Conservation (phyloP, 129 eudicot species). For the Artemisia tridentata region DNA sequence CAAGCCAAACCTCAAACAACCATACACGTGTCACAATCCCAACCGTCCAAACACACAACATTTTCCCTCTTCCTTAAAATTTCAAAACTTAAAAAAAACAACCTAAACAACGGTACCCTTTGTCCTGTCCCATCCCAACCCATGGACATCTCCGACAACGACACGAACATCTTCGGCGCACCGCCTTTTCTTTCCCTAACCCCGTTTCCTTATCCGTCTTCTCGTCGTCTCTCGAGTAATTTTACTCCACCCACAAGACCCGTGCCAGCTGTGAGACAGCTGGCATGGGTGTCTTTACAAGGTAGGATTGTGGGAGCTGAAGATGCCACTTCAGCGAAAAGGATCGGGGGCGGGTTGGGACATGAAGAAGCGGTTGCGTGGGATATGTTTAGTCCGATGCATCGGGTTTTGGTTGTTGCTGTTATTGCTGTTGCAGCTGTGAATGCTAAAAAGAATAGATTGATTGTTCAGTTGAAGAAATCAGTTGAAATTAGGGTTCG, state of each 20-base stretch:
- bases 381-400: conserved; percentile 85
- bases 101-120: not conserved
- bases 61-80: conserved; percentile 10
- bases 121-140: not conserved
- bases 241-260: conserved; percentile 64
- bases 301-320: conserved; percentile 78
- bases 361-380: conserved; percentile 54
- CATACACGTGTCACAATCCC: conserved; percentile 14
- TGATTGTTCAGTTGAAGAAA: conserved; percentile 46
- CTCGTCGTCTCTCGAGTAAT: conserved; percentile 75
- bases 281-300: conserved; percentile 79
- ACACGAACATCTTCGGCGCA: conserved; percentile 26
- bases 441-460: conserved; percentile 47
- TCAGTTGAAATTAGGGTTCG: conserved; percentile 80
- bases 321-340: conserved; percentile 57
- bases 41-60: not conserved
- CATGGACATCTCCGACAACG: conserved; percentile 34
- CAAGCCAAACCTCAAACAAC: not conserved
- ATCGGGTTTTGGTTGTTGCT: conserved; percentile 69
- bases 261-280: conserved; percentile 36
- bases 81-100: conserved; percentile 16
- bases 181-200: conserved; percentile 42
- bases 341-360: conserved; percentile 50
- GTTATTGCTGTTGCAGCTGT: conserved; percentile 59
- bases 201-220: conserved; percentile 43